Evolutionary conservation across 2,329 filamentous ascomycete genomes (phyloP), one percentile per base, ranked within the genome.

Genomic region (Thielaviopsis punctulata): DNA sequence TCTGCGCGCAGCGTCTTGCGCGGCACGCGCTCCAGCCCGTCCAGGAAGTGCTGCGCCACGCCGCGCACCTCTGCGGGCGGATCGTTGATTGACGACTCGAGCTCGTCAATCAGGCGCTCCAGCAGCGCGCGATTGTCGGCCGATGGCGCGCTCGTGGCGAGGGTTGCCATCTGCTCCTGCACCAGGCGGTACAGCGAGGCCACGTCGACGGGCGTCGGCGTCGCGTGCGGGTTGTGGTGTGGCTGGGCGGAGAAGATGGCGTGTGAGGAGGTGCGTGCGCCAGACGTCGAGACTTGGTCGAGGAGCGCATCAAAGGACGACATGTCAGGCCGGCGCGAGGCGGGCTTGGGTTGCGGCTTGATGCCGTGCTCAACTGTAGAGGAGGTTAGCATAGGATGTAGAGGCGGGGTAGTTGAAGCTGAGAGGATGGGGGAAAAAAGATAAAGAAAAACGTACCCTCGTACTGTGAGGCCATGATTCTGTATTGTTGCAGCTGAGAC

Each of bases 281-380:
- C 47, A 48, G 53, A 52, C 56, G 55, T 59, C 57, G 67, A 64
- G 60, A 81, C 67, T 56, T 73, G 71, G 62, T 73, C 66, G 56
- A 80, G 73, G 61, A 77, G 73, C 52, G 74, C 71, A 59, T 67
- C 73, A 67, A 81, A 82, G 56, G 73, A 75, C 50, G 76, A 72
- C 79, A 82, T 82, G 66, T 80, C 76, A 56, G 76, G 65, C 60
- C 75, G 74, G 41, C 79, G 76, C 23, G 23, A 22, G 30, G 24
- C 41, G 9, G 69, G 69, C 43, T 51, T 36, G 30, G 52, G 21
- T 13, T 50, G 27, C 13, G 52, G 41, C 46, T 53, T 55, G 43
- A 57, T 57, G 54, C 52, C 53, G 67, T 82, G 79, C 63, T 82
- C 79, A 62, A 82, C 79, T 82, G 57, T 5, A 41, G 23, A 44